Evolutionary conservation across 2,329 filamentous ascomycete species (phyloP).

Genomic region (Atkinsonella hypoxylon): DNA sequence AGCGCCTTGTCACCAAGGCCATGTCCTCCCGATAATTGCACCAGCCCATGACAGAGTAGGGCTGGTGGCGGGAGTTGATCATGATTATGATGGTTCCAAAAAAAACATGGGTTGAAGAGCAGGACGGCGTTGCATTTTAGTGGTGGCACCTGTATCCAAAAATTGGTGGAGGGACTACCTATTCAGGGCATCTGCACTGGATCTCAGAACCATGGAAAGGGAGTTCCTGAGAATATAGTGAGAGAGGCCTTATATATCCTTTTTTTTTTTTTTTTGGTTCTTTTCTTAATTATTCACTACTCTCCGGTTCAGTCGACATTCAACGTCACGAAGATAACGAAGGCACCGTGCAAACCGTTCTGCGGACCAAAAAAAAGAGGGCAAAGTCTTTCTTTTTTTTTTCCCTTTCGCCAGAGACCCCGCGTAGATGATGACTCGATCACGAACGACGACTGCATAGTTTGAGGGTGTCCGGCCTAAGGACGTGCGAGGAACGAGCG

Average conservation of each 20-base stretch:
- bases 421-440: conserved; percentile 13
- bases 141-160: conserved; percentile 5
- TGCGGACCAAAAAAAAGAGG: conserved; percentile 11
- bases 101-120: conserved; percentile 3
- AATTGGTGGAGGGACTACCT: conserved; percentile 3
- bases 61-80: not conserved
- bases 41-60: not conserved
- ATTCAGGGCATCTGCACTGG: conserved; percentile 4
- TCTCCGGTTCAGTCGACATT: conserved; percentile 19
- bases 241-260: conserved; percentile 5
- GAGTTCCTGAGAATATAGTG: conserved; percentile 1
- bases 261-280: conserved; percentile 12
- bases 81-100: conserved; percentile 2
- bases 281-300: not conserved
- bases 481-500: conserved; percentile 11
- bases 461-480: conserved; percentile 8
- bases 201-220: not conserved
- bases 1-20: conserved; percentile 96
- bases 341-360: conserved; percentile 22
- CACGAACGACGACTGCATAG: conserved; percentile 16
- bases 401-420: conserved; percentile 15
- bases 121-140: conserved; percentile 6
- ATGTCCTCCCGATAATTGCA: conserved; percentile 74
- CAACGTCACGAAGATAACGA: conserved; percentile 18
- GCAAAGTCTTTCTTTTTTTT: no score